Conservation (phyloP, 495 filamentous ascomycete genomes). For the Letharia lupina region DNA sequence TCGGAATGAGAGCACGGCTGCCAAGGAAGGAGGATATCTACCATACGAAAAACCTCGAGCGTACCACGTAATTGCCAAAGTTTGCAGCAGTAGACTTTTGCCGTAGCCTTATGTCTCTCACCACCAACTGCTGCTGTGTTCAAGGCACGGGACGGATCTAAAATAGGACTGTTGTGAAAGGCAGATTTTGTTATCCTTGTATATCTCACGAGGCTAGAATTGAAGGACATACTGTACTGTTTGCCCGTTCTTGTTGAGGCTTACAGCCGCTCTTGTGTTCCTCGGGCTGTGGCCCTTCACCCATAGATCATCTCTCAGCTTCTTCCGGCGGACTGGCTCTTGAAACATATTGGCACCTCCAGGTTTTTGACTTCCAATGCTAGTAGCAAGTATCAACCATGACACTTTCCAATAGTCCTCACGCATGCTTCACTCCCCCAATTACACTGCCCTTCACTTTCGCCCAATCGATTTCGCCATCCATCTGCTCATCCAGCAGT, state of each 20-base stretch:
- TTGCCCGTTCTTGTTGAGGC: neutral
- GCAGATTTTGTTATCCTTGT: slow-evolving; percentile 6
- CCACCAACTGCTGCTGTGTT: neutral
- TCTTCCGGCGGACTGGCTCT: neutral
- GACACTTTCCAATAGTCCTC: slow-evolving; percentile 24
- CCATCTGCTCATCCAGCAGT: slow-evolving; percentile 79
- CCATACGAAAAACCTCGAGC: neutral
- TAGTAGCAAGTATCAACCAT: neutral
- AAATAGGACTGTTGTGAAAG: neutral
- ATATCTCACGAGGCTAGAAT: slow-evolving; percentile 6
- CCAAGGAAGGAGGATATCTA: neutral
- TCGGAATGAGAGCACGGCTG: neutral
- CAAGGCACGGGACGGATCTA: neutral
- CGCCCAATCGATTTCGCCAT: slow-evolving; percentile 81
- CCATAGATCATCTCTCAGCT: neutral
- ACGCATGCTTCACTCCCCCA: slow-evolving; percentile 70
- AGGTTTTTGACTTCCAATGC: neutral
- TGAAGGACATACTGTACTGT: slow-evolving; percentile 15
- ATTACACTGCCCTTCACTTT: slow-evolving; percentile 81
- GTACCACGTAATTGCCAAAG: neutral
- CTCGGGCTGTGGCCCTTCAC: neutral
- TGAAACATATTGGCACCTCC: neutral
- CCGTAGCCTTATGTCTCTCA: neutral
- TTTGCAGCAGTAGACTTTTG: neutral
- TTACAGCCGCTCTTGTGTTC: neutral